Evolutionary conservation across 208 protist genomes (phyloP), one percentile per base, ranked within the genome.

Genomic region (Endotrypanum monterogeii): DNA sequence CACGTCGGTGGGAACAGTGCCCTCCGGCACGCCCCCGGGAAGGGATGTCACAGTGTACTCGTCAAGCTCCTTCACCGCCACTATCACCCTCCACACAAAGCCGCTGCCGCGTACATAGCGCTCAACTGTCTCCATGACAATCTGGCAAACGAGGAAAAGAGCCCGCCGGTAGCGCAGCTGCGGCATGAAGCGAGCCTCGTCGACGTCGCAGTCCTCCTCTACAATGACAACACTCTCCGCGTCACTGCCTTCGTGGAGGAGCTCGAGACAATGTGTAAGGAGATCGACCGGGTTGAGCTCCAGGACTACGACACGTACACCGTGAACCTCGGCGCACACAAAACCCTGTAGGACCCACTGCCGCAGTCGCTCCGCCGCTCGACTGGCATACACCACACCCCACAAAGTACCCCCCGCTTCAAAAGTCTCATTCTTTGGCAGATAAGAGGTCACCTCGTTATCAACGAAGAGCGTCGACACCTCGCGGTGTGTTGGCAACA

Each of bases 21-120:
- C 20, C 18, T 23, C 12, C 30, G 37, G 35, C 8, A 7, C 6
- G 0, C 16, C 51, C 6, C 23, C 20, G 25, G 8, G 50, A 1
- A 1, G 8, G 5, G 54, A 46, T 8, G 71, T 32, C 9, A 20
- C 23, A 1, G 30, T 73, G 35, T 58, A 62, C 28, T 30, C 52
- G 46, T 46, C 57, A 14, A 50, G 37, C 25, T 58, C 63, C 41
- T 35, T 60, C 14, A 90, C 82, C 30, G 84, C 87, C 74, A 94
- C 83, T 39, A 80, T 91, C 28, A 87, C 90, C 37, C 79, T 76
- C 93, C 93, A 97, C 41, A 97, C 82, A 20, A 92, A 80, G 46
- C 93, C 93, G 66, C 86, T 94, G 83, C 95, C 85, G 67, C 94
- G 93, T n/a, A 97, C 66, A 73, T 88, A 97, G 71, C 91, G 89